Evolutionary conservation across 495 filamentous ascomycete species (phyloP), one percentile per base, ranked within the genome.

Genomic region (Hamigera avellanea): DNA sequence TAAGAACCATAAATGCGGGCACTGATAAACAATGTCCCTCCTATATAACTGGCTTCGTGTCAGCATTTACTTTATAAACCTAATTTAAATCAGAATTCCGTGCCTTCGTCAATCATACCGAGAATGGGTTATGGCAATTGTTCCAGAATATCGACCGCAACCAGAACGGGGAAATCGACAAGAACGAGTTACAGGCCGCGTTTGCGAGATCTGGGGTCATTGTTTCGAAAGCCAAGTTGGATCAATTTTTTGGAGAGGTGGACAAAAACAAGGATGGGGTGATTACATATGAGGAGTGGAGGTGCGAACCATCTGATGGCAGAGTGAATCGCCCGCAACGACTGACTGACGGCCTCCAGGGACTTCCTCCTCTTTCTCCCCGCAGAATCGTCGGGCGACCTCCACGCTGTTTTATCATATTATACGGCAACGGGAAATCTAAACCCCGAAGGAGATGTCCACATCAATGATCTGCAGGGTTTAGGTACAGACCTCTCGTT

Each of bases 301-400:
- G 91, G 89, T 96, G 80, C 52, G 76, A 56, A 40, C 26, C n/a
- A 30, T 13, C 5, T 30, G 5, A 13, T n/a, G 12, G 5, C 14
- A 30, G 28, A 30, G 4, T 13, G 6, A 30, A n/a, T n/a, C n/a
- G 32, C 46, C 39, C 33, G 50, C 43, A 37, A 30, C 31, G 18
- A 32, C 40, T 52, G 41, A 52, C 55, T 14, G 29, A 44, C 39
- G n/a, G n/a, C n/a, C n/a, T 26, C 8, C 41, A 95, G 91, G 44
- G 81, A 96, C 58, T 96, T 96, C 58, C 72, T 98, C 6, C 78
- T 98, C 33, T 98, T 98, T 61, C 80, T 96, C 42, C 87, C 91
- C 21, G 75, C 81, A 21, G 66, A 73, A 31, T 70, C 69, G 16
- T 45, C 59, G 30, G 74, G 83, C 26, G 75, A 79, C 43, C 66